Percentiles rank a stretch among this genome's conserved stretches.
phyloP scores from a whole-genome alignment of 352 stramenopile genomes.

The Globisporangium iwayamae region DNA sequence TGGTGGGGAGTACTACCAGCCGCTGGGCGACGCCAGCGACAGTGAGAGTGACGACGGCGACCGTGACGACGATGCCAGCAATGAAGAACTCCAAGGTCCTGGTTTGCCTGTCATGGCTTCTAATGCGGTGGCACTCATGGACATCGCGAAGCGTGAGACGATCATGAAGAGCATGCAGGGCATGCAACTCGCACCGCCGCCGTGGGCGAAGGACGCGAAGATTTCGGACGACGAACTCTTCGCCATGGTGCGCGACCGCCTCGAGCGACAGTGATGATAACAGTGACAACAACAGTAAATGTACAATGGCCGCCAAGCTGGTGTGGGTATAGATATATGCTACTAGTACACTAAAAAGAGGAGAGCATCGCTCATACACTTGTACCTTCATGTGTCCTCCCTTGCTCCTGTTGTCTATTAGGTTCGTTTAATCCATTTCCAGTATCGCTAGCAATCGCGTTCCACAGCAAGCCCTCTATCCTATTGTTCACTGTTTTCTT shows the following conservation, averaged over 20 bases:
- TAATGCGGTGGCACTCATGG: constrained; percentile 12
- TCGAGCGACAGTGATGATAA: constrained; percentile 9
- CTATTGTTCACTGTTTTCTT: background rate
- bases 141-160: constrained; percentile 25
- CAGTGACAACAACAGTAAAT: too few relatives aligned
- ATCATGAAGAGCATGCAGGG: constrained; percentile 63
- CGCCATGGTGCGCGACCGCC: constrained; percentile 40
- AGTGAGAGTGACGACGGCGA: constrained; percentile 4
- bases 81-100: constrained; percentile 6
- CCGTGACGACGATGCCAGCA: background rate
- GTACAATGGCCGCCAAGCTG: too few relatives aligned
- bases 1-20: constrained; percentile 11
- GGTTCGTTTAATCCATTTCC: background rate
- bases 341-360: background rate
- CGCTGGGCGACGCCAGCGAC: constrained; percentile 12
- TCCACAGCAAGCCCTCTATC: background rate
- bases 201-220: constrained; percentile 34
- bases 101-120: background rate
- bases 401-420: constrained; percentile 1
- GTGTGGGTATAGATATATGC: too few relatives aligned
- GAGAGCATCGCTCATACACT: background rate
- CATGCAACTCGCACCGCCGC: constrained; percentile 39
- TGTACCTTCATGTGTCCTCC: background rate
- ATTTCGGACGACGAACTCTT: constrained; percentile 59
- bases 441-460: too few relatives aligned